Evolutionary conservation across 306 rosid species (phyloP).

Genomic region (Carpinus fangiana): DNA sequence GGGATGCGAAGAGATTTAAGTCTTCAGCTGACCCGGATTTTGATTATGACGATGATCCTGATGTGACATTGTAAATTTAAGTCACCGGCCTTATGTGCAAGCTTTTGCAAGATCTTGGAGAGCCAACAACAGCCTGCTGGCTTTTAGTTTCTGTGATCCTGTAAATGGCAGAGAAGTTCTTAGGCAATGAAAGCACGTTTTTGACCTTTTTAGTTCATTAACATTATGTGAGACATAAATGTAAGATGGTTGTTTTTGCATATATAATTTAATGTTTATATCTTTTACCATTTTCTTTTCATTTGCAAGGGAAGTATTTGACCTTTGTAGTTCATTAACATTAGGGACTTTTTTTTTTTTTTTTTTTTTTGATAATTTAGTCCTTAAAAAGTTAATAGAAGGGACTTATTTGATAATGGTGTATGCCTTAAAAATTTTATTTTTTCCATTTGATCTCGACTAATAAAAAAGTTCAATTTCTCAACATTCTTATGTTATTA

Average conservation of each 20-base stretch:
- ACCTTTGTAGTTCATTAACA: too few species aligned
- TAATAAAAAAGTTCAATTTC: too few species aligned
- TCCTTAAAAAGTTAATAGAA: too few species aligned
- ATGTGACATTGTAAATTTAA: conserved; percentile 51
- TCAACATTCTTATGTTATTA: too few species aligned
- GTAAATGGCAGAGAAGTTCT: conserved; percentile 10
- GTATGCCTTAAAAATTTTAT: too few species aligned
- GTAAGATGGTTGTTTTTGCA: background rate
- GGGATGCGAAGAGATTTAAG: conserved; percentile 84
- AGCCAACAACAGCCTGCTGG: background rate
- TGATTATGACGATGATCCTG: conserved; percentile 97
- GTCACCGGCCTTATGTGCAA: background rate
- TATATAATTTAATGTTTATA: background rate
- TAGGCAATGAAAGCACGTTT: conserved; percentile 17
- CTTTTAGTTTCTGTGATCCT: background rate
- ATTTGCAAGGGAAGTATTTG: too few species aligned
- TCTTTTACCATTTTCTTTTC: background rate
- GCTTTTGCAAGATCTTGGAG: conserved; percentile 9
- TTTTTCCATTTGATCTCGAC: too few species aligned
- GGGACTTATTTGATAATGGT: too few species aligned
- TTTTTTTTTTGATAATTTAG: too few species aligned
- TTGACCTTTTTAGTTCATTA: conserved; percentile 19
- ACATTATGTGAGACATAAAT: conserved; percentile 8
- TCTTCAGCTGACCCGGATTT: conserved; percentile 90
- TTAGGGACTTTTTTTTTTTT: too few species aligned